Base-by-base conservation (phyloP, 495 filamentous ascomycete species). In the Penicillium robsamsonii region DNA sequence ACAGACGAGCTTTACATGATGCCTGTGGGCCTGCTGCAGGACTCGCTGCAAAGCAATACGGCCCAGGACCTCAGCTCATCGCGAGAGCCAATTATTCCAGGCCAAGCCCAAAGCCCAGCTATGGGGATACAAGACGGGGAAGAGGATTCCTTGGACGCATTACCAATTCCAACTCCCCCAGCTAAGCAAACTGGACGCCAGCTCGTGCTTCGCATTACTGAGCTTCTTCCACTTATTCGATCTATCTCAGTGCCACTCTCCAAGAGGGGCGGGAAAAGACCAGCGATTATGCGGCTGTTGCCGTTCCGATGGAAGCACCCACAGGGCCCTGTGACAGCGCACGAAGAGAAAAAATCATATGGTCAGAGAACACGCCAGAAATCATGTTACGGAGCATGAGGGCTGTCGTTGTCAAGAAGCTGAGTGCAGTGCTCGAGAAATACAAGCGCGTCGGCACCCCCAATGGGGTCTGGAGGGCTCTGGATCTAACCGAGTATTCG, bases 321-420 rank as follows among this genome's bases (percentile, higher is more conserved):
- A 43, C 22, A 64, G 5, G 69, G 69, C 0, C 66, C 74, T 30
- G 41, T 72, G 35, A 68, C 57, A 11, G 5, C 53, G 9, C 44
- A 53, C 1, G 64, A 75, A 11, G 53, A 71, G 15, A 55, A 59
- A 11, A 54, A 5, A 33, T 82, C 13, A 62, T 80, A 4, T 93
- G 87, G 87, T 81, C 86, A 15, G 38, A 74, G 33, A 87, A 92
- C 61, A 91, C 91, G 85, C 77, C 80, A n/a, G 66, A 68, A 0
- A 81, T 86, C 43, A 55, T 90, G 3, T 70, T 87, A 0, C 66
- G 72, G 7, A 50, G 78, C 30, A 76, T 89, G 74, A 74, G 83
- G 3, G 62, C 69, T 13, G 66, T 76, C 2, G 72, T 82, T 11
- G 54, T 77, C 1, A 76, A 81, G 51, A 53, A 58, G 12, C 50